Percentiles rank a stretch among this genome's conserved stretches.
Conservation (phyloP, 768 basidiomycete genomes). For the Mycena epipterygia region DNA sequence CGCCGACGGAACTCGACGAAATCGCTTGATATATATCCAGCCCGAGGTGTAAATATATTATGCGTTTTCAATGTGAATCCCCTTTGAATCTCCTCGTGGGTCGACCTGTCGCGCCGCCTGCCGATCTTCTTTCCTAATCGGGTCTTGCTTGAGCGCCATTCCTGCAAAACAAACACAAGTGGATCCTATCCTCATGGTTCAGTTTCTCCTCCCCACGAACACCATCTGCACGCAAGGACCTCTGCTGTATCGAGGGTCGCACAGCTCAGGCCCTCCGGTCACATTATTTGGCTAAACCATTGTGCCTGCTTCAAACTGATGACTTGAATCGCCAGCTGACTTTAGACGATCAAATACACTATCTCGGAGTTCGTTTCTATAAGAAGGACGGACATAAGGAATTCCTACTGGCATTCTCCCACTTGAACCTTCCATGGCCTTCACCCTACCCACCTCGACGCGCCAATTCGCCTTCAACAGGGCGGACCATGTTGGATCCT, state of each 20-base stretch:
- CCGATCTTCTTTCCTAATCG: no score
- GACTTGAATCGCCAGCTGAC: constrained; percentile 31
- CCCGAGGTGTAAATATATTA: no score
- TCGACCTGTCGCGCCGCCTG: not conserved
- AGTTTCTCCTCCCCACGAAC: no score
- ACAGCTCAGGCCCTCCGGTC: constrained; percentile 2
- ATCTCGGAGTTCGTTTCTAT: constrained; percentile 33
- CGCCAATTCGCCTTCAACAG: constrained; percentile 35
- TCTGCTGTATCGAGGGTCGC: no score
- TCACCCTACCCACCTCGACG: constrained; percentile 23
- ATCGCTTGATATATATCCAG: no score
- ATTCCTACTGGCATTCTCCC: not conserved
- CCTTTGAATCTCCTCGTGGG: not conserved
- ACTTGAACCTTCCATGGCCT: constrained; percentile 24
- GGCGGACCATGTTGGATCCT: constrained; percentile 55
- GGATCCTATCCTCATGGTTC: no score
- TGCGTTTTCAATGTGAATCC: no score
- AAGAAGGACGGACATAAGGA: no score
- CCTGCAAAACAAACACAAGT: no score
- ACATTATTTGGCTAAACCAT: constrained; percentile 32
- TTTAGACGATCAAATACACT: constrained; percentile 30
- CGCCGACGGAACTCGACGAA: no score
- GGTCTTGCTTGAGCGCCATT: no score
- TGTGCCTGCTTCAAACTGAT: constrained; percentile 22
- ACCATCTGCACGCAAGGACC: no score